Evolutionary conservation across 2,329 filamentous ascomycete genomes (phyloP), one percentile per base, ranked within the genome.

Genomic region (Penicillium expansum): DNA sequence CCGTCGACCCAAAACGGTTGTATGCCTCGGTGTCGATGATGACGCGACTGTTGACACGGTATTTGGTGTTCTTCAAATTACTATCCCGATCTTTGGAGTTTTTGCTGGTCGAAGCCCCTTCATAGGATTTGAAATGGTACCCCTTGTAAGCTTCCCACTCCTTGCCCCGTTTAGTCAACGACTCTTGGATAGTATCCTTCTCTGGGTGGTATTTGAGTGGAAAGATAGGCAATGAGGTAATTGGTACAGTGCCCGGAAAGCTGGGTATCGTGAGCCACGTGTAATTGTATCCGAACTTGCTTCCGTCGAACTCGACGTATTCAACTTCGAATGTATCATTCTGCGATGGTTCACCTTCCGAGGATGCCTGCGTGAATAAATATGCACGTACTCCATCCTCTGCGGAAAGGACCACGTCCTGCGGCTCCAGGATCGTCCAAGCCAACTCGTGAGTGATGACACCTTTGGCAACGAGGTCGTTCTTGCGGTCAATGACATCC

Each of bases 11-110:
- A 67, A 81, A 82, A 2, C 65, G 68, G 39, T 76, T 77, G 66
- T 73, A 83, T 37, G 79, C 80, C 33, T 80, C 76, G 0, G 76
- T 76, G 58, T 84, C 82, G 44, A 84, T 78, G 41, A 83, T 76
- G 27, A 84, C 76, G 20, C 80, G 74, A 32, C 79, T 78, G 56
- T 79, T 79, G 57, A 82, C 67, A 56, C 67, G 58, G 35, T 62
- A 56, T 14, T 57, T 62, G 44, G 38, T 48, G 10, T 41, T 37
- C 10, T 27, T 39, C 22, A 20, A 22, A 20, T 56, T 41, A 2
- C 33, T 42, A 9, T 52, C 61, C 67, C 56, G 71, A 74, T 33
- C 64, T 61, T 50, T 62, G 65, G 55, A 64, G 6, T 67, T 59
- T 6, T 71, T 43, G 30, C 52, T 71, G 5, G 71, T 63, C 2